These are phyloP conservation scores for Lichtheimia hyalospora DNA, from an alignment of 371 early-diverging fungal species.

Conservation along the genomic window DNA sequence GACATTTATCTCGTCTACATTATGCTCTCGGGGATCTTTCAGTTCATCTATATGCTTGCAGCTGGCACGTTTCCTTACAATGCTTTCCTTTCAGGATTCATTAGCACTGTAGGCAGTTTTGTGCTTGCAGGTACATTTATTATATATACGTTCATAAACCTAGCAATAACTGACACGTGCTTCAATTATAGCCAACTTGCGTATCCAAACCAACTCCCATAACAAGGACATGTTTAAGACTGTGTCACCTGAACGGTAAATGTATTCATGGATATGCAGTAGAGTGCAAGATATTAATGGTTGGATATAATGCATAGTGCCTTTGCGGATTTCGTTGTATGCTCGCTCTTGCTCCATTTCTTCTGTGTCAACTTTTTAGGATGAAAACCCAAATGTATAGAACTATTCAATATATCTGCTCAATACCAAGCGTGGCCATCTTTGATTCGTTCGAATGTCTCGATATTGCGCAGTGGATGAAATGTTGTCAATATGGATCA, in stretches of 20 bases:
- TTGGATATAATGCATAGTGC: slow-evolving; percentile 29
- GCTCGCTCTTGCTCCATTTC: slow-evolving; percentile 46
- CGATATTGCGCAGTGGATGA: too few relatives aligned
- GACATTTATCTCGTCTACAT: slow-evolving; percentile 90
- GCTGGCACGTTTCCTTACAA: slow-evolving; percentile 95
- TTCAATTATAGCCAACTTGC: slow-evolving; percentile 30
- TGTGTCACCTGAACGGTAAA: slow-evolving; percentile 26
- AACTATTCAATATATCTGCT: neutral
- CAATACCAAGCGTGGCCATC: neutral
- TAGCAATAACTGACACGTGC: slow-evolving; percentile 4
- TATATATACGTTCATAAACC: neutral
- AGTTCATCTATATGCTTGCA: slow-evolving; percentile 83
- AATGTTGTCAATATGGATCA: too few relatives aligned
- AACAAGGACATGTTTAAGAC: slow-evolving; percentile 18
- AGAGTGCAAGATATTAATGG: neutral
- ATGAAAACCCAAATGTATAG: slow-evolving; percentile 12
- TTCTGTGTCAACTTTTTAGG: slow-evolving; percentile 61
- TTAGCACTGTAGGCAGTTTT: slow-evolving; percentile 88
- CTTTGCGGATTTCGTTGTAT: slow-evolving; percentile 55
- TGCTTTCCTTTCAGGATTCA: slow-evolving; percentile 94
- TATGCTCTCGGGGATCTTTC: slow-evolving; percentile 83
- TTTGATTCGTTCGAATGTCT: neutral
- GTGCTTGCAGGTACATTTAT: slow-evolving; percentile 78
- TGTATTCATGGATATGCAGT: neutral
- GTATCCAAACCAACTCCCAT: slow-evolving; percentile 29